phyloP scores from a whole-genome alignment of 805 yeast species.

The Isabelozyma gotoi region DNA sequence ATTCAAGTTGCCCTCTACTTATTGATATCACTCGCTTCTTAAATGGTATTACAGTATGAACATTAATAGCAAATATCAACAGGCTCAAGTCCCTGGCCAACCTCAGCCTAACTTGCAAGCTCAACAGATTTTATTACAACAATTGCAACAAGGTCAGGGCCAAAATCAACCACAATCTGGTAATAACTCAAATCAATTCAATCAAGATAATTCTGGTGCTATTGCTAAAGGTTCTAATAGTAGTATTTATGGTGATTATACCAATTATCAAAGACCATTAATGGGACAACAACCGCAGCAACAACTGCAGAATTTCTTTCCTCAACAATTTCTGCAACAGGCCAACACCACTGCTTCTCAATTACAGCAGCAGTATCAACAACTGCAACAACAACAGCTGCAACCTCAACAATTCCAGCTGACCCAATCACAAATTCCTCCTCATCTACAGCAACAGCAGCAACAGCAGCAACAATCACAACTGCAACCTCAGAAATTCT shows the following conservation, averaged over 20 bases:
- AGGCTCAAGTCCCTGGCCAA: slow-evolving; percentile 23
- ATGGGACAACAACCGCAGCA: slow-evolving; percentile 8
- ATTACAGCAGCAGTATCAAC: slow-evolving; percentile 17
- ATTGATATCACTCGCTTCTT: no score
- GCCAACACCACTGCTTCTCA: slow-evolving; percentile 12
- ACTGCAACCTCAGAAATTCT: slow-evolving; percentile 20
- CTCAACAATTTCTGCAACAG: slow-evolving; percentile 17
- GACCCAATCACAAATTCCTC: slow-evolving; percentile 9
- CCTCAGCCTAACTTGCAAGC: slow-evolving; percentile 38
- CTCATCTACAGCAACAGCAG: slow-evolving; percentile 17
- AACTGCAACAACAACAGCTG: slow-evolving; percentile 18
- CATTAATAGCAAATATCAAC: slow-evolving; percentile 40
- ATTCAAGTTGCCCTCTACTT: no score
- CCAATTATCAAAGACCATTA: slow-evolving; percentile 20
- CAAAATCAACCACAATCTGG: slow-evolving; percentile 15
- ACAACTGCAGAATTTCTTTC: slow-evolving; percentile 24
- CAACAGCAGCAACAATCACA: slow-evolving; percentile 19
- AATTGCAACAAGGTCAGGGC: slow-evolving; percentile 38
- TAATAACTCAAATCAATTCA: slow-evolving; percentile 10
- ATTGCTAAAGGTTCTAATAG: not conserved
- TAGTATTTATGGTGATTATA: slow-evolving; percentile 13
- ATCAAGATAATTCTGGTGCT: slow-evolving; percentile 2
- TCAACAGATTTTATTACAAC: slow-evolving; percentile 43
- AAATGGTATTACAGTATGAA: slow-evolving; percentile 17
- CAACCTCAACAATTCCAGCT: slow-evolving; percentile 14